These are phyloP conservation scores for Fraxinus baroniana DNA, from an alignment of 305 asterid species.

Conservation along the genomic window DNA sequence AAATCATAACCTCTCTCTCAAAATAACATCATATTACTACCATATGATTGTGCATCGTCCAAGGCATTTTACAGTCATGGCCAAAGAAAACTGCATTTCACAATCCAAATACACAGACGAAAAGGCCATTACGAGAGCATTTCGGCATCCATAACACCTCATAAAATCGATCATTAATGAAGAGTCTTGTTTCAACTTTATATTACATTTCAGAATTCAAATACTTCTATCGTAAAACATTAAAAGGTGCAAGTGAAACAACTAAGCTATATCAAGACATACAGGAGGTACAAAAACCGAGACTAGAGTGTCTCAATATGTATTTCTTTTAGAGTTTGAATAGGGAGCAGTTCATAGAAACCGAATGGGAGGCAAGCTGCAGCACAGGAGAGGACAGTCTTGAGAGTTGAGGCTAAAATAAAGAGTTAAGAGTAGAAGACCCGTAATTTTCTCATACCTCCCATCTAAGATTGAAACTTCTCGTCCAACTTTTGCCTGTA, in stretches of 20 bases:
- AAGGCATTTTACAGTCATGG: not conserved
- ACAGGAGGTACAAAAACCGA: not conserved
- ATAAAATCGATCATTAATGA: not conserved
- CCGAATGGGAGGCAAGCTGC: slow-evolving; percentile 10
- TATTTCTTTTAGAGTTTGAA: slow-evolving; percentile 4
- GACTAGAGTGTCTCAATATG: not conserved
- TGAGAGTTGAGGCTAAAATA: not conserved
- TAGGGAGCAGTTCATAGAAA: not conserved
- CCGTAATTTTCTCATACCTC: slow-evolving; percentile 11
- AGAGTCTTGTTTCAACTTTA: slow-evolving; percentile 5
- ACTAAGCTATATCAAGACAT: not conserved
- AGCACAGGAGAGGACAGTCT: not conserved
- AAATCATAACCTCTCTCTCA: not conserved
- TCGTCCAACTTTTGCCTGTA: slow-evolving; percentile 85
- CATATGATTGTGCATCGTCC: not conserved
- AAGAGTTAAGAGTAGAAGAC: not conserved
- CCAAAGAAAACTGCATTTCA: not conserved
- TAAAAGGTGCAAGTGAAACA: slow-evolving; percentile 2
- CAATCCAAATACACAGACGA: not conserved
- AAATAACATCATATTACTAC: not conserved
- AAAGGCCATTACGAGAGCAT: slow-evolving; percentile 10
- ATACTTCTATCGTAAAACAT: slow-evolving; percentile 17
- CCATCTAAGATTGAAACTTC: slow-evolving; percentile 37
- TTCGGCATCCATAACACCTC: not conserved
- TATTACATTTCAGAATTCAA: slow-evolving; percentile 14